Evolutionary conservation across 208 protist species (phyloP).

Genomic region (Novymonas esmeraldas): DNA sequence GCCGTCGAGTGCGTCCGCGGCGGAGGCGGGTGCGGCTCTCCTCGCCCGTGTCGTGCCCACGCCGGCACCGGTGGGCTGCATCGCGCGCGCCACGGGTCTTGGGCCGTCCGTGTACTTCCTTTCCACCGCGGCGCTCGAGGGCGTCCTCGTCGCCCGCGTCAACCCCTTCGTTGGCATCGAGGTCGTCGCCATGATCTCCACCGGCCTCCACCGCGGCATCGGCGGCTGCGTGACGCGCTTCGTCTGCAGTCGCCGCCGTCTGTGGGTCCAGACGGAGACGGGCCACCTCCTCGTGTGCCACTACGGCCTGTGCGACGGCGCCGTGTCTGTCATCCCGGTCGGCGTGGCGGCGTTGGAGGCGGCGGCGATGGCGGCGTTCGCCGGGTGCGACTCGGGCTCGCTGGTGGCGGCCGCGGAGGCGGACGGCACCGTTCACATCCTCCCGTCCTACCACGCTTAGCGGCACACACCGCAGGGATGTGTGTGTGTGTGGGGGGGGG

Average conservation of each 20-base stretch:
- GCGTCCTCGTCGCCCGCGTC: slow-evolving; percentile 65
- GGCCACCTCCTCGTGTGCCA: slow-evolving; percentile 78
- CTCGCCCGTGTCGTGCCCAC: slow-evolving; percentile 38
- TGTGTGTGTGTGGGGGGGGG: background rate
- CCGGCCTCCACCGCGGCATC: slow-evolving; percentile 61
- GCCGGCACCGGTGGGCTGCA: slow-evolving; percentile 55
- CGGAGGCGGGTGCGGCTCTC: slow-evolving; percentile 4
- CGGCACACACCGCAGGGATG: background rate
- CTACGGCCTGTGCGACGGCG: slow-evolving; percentile 42
- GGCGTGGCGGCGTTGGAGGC: slow-evolving; percentile 63
- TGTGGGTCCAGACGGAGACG: slow-evolving; percentile 74
- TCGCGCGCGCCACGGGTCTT: slow-evolving; percentile 50
- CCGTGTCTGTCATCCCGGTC: slow-evolving; percentile 60
- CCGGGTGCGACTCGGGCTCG: slow-evolving; percentile 61
- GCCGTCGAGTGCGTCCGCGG: slow-evolving; percentile 3
- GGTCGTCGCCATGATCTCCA: slow-evolving; percentile 69
- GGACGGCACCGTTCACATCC: slow-evolving; percentile 52
- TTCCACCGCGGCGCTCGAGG: slow-evolving; percentile 49
- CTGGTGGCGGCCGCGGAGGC: slow-evolving; percentile 68
- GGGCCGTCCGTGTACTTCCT: slow-evolving; percentile 72
- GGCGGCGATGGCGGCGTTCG: slow-evolving; percentile 46
- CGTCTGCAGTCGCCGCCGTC: slow-evolving; percentile 57
- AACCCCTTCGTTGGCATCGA: slow-evolving; percentile 67
- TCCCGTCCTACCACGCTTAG: slow-evolving; percentile 73
- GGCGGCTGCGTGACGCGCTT: slow-evolving; percentile 63